Percentiles rank a stretch among this genome's conserved stretches.
These are phyloP conservation scores for Ascochyta viciae-villosae DNA, from an alignment of 2,329 filamentous ascomycete species.

Conservation along the genomic window DNA sequence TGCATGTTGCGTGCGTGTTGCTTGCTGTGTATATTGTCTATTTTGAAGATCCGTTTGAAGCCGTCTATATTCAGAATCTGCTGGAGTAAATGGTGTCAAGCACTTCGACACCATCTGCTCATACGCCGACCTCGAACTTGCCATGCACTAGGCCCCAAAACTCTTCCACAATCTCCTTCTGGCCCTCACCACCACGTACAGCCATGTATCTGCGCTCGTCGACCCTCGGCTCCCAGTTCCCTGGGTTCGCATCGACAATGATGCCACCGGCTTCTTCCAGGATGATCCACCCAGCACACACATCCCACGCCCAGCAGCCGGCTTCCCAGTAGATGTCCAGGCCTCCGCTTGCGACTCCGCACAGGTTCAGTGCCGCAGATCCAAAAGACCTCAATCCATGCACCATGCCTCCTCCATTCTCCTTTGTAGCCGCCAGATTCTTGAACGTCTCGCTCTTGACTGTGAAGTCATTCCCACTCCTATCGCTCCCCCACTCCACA, in stretches of 20 bases:
- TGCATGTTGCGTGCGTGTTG: background rate
- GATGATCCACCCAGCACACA: constrained; percentile 82
- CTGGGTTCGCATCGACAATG: constrained; percentile 76
- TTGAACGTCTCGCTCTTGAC: constrained; percentile 72
- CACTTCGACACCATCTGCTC: constrained; percentile 12
- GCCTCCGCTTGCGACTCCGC: constrained; percentile 73
- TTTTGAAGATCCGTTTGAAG: background rate
- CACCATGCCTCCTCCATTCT: constrained; percentile 75
- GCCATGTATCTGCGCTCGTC: constrained; percentile 65
- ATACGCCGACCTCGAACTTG: constrained; percentile 52
- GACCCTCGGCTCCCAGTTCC: constrained; percentile 67
- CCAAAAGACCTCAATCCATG: constrained; percentile 75
- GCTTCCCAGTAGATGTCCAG: constrained; percentile 83
- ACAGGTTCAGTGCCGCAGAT: constrained; percentile 77
- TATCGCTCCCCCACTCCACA: constrained; percentile 75
- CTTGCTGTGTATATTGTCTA: background rate
- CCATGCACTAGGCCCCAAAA: constrained; percentile 58
- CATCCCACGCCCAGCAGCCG: constrained; percentile 86
- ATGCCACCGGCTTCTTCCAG: constrained; percentile 75
- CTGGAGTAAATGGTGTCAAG: constrained; percentile 1
- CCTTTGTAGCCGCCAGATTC: constrained; percentile 58
- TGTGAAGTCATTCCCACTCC: constrained; percentile 73
- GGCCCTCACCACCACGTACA: constrained; percentile 54
- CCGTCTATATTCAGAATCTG: too few species aligned
- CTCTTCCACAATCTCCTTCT: constrained; percentile 56